Percentiles rank a stretch among this genome's conserved stretches.
Conservation (phyloP, 306 rosid species). For the Cicer cuneatum region DNA sequence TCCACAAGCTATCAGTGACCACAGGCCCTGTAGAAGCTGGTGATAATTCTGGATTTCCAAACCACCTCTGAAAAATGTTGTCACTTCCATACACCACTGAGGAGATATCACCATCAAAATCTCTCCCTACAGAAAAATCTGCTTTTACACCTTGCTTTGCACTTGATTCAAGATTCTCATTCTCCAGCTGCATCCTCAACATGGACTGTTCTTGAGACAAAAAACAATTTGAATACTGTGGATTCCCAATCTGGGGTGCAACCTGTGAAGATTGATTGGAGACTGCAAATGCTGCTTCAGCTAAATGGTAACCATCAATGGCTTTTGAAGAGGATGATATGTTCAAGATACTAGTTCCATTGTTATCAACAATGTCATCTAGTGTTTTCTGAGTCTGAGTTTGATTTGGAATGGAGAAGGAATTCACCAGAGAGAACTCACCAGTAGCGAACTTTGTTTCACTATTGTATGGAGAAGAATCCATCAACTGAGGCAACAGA, state of each 20-base stretch:
- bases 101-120: constrained; percentile 50
- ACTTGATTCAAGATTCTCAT: constrained; percentile 34
- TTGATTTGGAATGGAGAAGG: constrained; percentile 65
- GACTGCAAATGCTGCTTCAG: constrained; percentile 18
- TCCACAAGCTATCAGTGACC: constrained; percentile 59
- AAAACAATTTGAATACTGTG: neutral
- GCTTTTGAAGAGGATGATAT: constrained; percentile 20
- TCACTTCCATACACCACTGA: constrained; percentile 45
- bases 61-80: constrained; percentile 38
- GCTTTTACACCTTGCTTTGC: constrained; percentile 25
- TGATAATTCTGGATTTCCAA: constrained; percentile 50
- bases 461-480: constrained; percentile 53
- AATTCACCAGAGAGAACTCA: constrained; percentile 60
- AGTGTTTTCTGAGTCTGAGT: constrained; percentile 46
- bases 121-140: constrained; percentile 42
- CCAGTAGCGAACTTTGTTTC: constrained; percentile 40
- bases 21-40: constrained; percentile 51
- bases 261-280: neutral
- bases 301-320: constrained; percentile 5
- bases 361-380: constrained; percentile 40
- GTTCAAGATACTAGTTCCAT: constrained; percentile 11
- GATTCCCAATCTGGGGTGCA: neutral
- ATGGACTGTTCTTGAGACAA: constrained; percentile 51
- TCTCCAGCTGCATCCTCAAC: constrained; percentile 43
- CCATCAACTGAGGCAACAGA: constrained; percentile 62